Base-by-base conservation (phyloP, 2,329 filamentous ascomycete species). In the Colletotrichum sp. region DNA sequence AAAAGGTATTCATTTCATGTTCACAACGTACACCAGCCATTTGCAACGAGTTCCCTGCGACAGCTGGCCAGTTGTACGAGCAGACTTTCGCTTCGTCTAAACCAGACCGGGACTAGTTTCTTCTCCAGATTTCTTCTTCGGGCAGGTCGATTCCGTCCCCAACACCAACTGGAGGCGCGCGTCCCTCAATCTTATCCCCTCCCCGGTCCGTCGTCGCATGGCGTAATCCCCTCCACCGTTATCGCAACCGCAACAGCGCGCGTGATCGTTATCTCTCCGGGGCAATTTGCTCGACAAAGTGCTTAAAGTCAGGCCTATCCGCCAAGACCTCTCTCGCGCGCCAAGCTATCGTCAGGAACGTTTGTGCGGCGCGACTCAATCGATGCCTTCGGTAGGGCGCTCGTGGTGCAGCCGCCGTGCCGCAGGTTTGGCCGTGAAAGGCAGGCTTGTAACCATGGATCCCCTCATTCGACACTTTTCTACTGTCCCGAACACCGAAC, bases 91-190 rank as follows among this genome's bases (percentile, higher is more conserved):
- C 30, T 28, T 26, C 65, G 8, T 64, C 44, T 24, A 59, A 28
- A 18, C 55, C 63, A 30, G 32, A 63, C 55, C 55, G 55, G 63
- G 55, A 64, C 34, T 59, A 28, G 18, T 24, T 28, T 26, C 34
- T 69, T 76, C 70, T 74, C 68, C 72, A 71, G 60, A 36, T 52
- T 52, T 62, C 72, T 75, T 24, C 62, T 55, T 73, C 30, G 21
- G 74, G 74, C 63, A 76, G 74, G 74, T 76, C 57, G 18, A 65
- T 64, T 69, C 21, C 26, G 18, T 62, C 57, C 4, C 24, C 49
- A 44, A 21, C 36, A 28, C 59, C 26, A 68, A 49, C 44, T 52
- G 59, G 64, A 65, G 44, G 26, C 36, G 63, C 30, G 16, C 36
- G 28, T 34, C 62, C 28, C 28, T 30, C 59, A 62, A 21, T 32